Conservation (phyloP, 2,329 filamentous ascomycete genomes). For the Sporothrix pallida region DNA sequence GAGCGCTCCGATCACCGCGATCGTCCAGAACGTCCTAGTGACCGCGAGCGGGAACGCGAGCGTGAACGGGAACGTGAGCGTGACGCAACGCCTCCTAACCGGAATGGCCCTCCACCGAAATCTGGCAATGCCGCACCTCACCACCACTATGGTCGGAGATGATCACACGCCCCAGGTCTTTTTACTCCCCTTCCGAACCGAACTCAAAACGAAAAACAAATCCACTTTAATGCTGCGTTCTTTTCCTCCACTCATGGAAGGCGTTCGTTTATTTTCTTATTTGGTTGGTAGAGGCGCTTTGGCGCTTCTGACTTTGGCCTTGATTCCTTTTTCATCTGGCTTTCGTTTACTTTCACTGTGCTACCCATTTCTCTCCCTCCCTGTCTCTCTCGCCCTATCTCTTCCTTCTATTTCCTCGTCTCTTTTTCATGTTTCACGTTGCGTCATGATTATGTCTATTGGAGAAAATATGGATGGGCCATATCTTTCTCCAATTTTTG, state of each 20-base stretch:
- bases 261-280: slow-evolving; percentile 4
- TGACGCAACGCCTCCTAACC: slow-evolving; percentile 36
- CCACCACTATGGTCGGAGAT: slow-evolving; percentile 35
- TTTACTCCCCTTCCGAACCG: background rate
- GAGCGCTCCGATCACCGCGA: slow-evolving; percentile 34
- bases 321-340: background rate
- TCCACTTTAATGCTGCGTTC: background rate
- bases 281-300: slow-evolving; percentile 24
- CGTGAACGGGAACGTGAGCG: slow-evolving; percentile 34
- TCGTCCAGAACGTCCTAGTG: slow-evolving; percentile 14
- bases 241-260: slow-evolving; percentile 9
- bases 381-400: background rate
- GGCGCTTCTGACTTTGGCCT: slow-evolving; percentile 1
- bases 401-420: background rate
- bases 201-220: background rate
- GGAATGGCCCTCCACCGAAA: slow-evolving; percentile 34
- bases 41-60: slow-evolving; percentile 30
- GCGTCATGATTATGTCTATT: background rate
- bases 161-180: background rate
- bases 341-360: background rate
- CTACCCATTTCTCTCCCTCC: background rate
- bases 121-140: slow-evolving; percentile 9
- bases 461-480: background rate
- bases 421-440: background rate
- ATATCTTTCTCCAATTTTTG: background rate